Percentiles rank a stretch among this genome's conserved stretches.
These are phyloP conservation scores for Cercospora zeae-maydis DNA, from an alignment of 2,329 filamentous ascomycete species.

Conservation along the genomic window DNA sequence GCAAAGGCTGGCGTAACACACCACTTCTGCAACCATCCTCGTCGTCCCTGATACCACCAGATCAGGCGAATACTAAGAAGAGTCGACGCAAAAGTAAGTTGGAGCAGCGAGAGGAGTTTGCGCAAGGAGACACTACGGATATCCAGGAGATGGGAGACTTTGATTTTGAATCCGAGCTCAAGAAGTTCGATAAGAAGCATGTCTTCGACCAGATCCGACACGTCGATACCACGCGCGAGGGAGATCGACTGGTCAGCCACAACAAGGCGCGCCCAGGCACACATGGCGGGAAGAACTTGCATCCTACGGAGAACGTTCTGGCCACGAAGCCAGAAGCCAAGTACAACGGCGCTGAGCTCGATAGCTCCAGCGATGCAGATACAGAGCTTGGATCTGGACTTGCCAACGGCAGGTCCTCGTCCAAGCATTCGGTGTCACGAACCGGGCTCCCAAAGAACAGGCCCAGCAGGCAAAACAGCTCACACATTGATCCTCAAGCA, in stretches of 20 bases:
- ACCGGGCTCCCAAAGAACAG: slow-evolving; percentile 29
- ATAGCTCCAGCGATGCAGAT: slow-evolving; percentile 36
- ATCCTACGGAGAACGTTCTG: slow-evolving; percentile 87
- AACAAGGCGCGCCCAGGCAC: slow-evolving; percentile 63
- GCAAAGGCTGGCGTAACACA: slow-evolving; percentile 66
- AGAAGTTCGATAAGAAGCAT: slow-evolving; percentile 89
- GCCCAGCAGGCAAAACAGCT: slow-evolving; percentile 40
- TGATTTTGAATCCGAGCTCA: slow-evolving; percentile 83
- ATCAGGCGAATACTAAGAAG: slow-evolving; percentile 28
- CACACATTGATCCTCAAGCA: slow-evolving; percentile 35
- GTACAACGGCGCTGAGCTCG: slow-evolving; percentile 30
- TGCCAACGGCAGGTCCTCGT: slow-evolving; percentile 34
- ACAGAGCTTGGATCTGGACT: slow-evolving; percentile 37
- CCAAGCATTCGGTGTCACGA: slow-evolving; percentile 30
- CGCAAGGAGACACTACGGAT: slow-evolving; percentile 92
- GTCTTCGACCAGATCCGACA: slow-evolving; percentile 90
- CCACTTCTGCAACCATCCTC: slow-evolving; percentile 62
- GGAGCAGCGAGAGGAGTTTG: slow-evolving; percentile 73
- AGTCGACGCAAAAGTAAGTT: slow-evolving; percentile 49
- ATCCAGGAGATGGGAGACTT: slow-evolving; percentile 92
- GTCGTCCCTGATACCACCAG: slow-evolving; percentile 38
- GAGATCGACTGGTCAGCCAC: slow-evolving; percentile 84
- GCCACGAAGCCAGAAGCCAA: slow-evolving; percentile 48
- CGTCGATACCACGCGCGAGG: slow-evolving; percentile 83
- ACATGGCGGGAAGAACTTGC: slow-evolving; percentile 75